phyloP scores from a whole-genome alignment of 257 asterid species.

The Primulina huaijiensis region DNA sequence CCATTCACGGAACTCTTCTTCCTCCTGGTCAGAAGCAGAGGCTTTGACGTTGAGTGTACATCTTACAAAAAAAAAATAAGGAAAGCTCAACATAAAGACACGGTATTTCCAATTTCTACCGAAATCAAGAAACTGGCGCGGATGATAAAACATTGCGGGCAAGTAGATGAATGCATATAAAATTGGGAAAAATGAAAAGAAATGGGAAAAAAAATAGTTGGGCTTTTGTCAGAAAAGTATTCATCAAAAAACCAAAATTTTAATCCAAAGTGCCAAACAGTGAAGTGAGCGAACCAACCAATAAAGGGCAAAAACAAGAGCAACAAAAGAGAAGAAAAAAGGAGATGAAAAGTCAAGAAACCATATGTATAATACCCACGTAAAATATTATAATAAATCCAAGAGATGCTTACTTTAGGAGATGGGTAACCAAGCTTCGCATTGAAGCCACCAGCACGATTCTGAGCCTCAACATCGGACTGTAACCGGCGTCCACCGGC shows the following conservation, averaged over 20 bases:
- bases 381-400: neutral
- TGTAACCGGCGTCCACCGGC: slow-evolving; percentile 32
- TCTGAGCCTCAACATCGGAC: slow-evolving; percentile 58
- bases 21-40: neutral
- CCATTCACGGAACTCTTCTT: too few species aligned
- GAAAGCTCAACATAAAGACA: neutral
- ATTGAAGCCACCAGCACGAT: slow-evolving; percentile 31
- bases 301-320: neutral
- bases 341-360: neutral
- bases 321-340: neutral
- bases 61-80: too few species aligned
- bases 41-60: too few species aligned
- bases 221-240: neutral
- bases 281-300: neutral
- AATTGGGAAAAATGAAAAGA: neutral
- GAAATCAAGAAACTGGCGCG: neutral
- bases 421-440: slow-evolving; percentile 55
- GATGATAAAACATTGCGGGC: neutral
- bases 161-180: neutral
- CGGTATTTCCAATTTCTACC: neutral
- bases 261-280: neutral
- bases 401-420: slow-evolving; percentile 59
- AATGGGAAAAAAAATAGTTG: neutral
- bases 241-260: neutral
- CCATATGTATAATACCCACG: neutral